Conservation (phyloP, 768 basidiomycete species). For the Tricholoma saponaceum region DNA sequence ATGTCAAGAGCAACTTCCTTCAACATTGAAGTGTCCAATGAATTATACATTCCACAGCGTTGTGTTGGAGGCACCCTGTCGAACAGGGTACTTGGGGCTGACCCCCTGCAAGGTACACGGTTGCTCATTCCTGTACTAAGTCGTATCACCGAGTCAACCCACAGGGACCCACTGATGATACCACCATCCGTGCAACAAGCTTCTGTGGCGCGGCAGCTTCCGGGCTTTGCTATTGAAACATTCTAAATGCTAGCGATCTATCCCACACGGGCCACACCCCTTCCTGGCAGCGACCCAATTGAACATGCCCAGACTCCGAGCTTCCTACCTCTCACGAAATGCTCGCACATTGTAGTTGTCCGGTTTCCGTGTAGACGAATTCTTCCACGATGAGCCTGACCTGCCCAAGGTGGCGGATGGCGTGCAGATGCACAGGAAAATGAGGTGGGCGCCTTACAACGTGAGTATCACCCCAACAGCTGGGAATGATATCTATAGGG, state of each 20-base stretch:
- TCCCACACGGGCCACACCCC: not conserved
- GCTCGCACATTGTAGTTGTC: constrained; percentile 56
- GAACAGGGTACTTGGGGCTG: no score
- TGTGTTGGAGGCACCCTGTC: no score
- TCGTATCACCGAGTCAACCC: no score
- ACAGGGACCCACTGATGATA: no score
- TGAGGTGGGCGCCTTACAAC: constrained; percentile 59
- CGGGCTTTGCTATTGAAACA: no score
- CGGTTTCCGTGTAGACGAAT: constrained; percentile 82
- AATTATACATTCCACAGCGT: no score
- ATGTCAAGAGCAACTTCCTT: no score
- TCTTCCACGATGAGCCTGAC: constrained; percentile 83
- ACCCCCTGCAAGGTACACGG: no score
- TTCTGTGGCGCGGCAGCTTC: no score
- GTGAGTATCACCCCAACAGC: constrained; percentile 35
- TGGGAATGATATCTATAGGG: not conserved
- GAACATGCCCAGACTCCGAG: constrained; percentile 65
- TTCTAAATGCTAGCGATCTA: not conserved
- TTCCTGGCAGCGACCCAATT: constrained; percentile 62
- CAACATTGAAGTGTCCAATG: no score
- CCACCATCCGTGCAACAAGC: no score
- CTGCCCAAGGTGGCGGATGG: constrained; percentile 75
- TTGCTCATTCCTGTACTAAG: no score
- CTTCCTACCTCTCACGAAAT: constrained; percentile 54
- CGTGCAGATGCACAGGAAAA: constrained; percentile 49